Evolutionary conservation across 345 rosid species (phyloP).

Genomic region (Excoecaria cochinchinensis): DNA sequence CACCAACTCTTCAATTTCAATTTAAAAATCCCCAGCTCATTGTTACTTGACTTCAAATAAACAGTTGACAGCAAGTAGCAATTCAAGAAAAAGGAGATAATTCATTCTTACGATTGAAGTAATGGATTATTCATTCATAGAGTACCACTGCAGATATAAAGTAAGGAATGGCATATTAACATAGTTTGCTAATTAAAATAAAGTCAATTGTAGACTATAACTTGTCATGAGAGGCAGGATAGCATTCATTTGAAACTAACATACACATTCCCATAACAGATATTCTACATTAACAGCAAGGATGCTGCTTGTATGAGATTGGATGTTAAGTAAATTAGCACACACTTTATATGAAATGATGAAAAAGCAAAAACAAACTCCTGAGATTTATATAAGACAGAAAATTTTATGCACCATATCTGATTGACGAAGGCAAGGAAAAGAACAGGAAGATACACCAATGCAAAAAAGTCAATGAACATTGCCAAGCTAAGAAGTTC

Average conservation of each 20-base stretch:
- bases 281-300: neutral
- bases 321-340: neutral
- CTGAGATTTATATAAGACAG: neutral
- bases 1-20: constrained; percentile 12
- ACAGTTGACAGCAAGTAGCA: neutral
- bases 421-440: neutral
- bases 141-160: neutral
- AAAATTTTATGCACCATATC: neutral
- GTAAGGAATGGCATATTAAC: neutral
- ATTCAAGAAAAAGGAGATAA: neutral
- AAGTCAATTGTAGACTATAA: neutral
- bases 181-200: neutral
- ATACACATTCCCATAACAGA: neutral
- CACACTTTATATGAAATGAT: neutral
- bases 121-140: neutral
- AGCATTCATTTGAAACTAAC: neutral
- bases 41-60: neutral
- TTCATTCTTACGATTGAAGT: neutral
- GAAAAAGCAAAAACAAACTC: neutral
- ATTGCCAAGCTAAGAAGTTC: too few species aligned
- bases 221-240: neutral
- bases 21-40: constrained; percentile 14
- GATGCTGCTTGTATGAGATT: neutral
- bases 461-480: neutral
- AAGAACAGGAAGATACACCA: neutral